A percentile compares a stretch with the other conserved stretches of the same genome.
These are phyloP conservation scores for Logfia minima DNA, from an alignment of 129 eudicot species.

Conservation along the genomic window DNA sequence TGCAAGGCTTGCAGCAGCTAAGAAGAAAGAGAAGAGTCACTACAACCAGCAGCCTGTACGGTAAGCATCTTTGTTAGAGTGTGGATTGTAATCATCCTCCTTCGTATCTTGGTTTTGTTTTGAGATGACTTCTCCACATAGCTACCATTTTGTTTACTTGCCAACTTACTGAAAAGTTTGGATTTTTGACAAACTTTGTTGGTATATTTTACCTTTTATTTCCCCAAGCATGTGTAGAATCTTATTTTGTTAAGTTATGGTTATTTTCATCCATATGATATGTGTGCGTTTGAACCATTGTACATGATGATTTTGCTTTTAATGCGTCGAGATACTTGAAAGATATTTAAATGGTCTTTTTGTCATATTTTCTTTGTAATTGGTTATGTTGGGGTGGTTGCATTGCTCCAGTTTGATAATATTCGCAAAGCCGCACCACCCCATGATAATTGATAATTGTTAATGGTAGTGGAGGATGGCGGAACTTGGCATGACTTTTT, in stretches of 20 bases:
- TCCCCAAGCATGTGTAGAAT: not conserved
- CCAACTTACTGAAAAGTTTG: slow-evolving; percentile 24
- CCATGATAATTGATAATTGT: too few relatives aligned
- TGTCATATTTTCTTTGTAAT: not conserved
- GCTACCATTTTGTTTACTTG: slow-evolving; percentile 17
- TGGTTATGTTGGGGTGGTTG: not conserved
- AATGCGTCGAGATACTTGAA: not conserved
- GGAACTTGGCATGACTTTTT: not conserved
- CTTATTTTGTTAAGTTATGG: slow-evolving; percentile 9
- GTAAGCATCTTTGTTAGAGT: slow-evolving; percentile 31
- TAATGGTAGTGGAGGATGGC: not conserved
- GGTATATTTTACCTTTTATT: slow-evolving; percentile 3
- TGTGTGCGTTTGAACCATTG: not conserved
- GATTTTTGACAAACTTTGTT: slow-evolving; percentile 4
- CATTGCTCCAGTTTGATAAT: too few relatives aligned
- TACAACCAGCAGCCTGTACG: slow-evolving; percentile 95
- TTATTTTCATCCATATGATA: not conserved
- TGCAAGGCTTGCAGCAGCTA: slow-evolving; percentile 84
- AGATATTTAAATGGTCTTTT: not conserved
- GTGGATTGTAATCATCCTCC: slow-evolving; percentile 50
- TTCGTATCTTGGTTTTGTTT: slow-evolving; percentile 34
- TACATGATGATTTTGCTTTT: not conserved
- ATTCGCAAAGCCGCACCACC: too few relatives aligned
- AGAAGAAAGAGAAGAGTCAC: slow-evolving; percentile 96
- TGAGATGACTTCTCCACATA: slow-evolving; percentile 36